Conservation (phyloP, 73 alveolate genomes). For the Durusdinium trenchii region DNA sequence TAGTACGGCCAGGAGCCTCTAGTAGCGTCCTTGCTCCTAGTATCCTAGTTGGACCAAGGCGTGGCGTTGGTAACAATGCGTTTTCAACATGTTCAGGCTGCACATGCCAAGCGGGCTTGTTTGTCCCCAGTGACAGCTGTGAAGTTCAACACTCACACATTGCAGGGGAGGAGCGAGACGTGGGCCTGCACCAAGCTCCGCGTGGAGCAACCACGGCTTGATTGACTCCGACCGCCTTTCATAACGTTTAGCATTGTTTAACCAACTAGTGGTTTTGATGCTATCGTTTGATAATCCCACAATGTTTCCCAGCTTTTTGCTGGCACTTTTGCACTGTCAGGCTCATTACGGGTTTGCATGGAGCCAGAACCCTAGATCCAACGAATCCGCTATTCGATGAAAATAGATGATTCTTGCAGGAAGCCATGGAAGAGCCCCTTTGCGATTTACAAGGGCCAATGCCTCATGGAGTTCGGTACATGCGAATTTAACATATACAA, state of each 20-base stretch:
- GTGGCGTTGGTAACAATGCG: constrained; percentile 53
- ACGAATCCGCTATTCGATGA: neutral
- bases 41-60: neutral
- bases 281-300: no score
- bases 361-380: neutral
- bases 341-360: neutral
- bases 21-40: no score
- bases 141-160: neutral
- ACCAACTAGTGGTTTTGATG: no score
- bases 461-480: constrained; percentile 84
- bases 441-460: constrained; percentile 81
- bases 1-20: no score
- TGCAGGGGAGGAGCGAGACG: constrained; percentile 68
- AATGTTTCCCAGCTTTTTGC: no score
- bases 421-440: constrained; percentile 23
- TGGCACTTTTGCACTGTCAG: neutral
- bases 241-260: no score
- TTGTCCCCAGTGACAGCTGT: no score
- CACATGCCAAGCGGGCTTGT: constrained; percentile 29
- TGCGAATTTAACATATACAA: constrained; percentile 21
- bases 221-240: no score
- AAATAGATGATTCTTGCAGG: neutral
- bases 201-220: constrained; percentile 37
- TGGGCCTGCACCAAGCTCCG: constrained; percentile 79
- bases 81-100: constrained; percentile 72